A percentile compares a stretch with the other conserved stretches of the same genome.
These are phyloP conservation scores for Colletotrichum australisinense DNA, from an alignment of 2,329 filamentous ascomycete genomes.

Conservation along the genomic window DNA sequence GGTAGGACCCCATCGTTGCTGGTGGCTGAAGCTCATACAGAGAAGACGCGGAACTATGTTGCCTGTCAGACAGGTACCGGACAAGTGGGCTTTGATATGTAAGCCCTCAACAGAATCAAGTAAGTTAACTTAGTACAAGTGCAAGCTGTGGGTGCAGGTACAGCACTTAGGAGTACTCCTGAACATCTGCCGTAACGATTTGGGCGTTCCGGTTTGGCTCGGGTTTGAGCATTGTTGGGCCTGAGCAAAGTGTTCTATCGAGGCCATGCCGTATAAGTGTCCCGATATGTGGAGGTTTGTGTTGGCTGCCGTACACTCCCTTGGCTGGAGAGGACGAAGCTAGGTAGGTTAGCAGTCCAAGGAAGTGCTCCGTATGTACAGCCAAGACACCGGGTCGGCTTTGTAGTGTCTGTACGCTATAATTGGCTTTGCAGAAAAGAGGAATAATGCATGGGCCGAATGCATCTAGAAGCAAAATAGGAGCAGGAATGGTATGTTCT, in stretches of 20 bases:
- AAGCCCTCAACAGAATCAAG: background rate
- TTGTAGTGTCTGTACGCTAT: slow-evolving; percentile 8
- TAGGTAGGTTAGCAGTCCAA: background rate
- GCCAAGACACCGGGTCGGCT: slow-evolving; percentile 17
- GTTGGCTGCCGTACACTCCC: background rate
- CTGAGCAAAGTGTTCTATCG: background rate
- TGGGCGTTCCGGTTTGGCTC: slow-evolving; percentile 5
- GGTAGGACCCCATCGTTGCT: background rate
- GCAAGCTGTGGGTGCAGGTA: background rate
- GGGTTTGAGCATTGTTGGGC: slow-evolving; percentile 8
- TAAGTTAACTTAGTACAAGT: background rate
- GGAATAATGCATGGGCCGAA: slow-evolving; percentile 22
- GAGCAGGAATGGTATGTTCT: slow-evolving; percentile 23
- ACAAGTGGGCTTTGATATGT: background rate
- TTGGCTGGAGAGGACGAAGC: background rate
- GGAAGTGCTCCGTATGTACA: background rate
- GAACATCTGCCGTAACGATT: background rate
- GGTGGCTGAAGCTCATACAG: background rate
- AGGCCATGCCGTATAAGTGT: background rate
- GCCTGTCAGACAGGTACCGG: background rate
- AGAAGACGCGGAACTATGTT: background rate
- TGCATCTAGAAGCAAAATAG: slow-evolving; percentile 31
- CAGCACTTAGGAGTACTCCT: background rate
- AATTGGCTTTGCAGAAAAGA: background rate
- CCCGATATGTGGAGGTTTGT: background rate